phyloP scores from a whole-genome alignment of 1,284 basidiomycete genomes.

The Ceratobasidium theobromae region DNA sequence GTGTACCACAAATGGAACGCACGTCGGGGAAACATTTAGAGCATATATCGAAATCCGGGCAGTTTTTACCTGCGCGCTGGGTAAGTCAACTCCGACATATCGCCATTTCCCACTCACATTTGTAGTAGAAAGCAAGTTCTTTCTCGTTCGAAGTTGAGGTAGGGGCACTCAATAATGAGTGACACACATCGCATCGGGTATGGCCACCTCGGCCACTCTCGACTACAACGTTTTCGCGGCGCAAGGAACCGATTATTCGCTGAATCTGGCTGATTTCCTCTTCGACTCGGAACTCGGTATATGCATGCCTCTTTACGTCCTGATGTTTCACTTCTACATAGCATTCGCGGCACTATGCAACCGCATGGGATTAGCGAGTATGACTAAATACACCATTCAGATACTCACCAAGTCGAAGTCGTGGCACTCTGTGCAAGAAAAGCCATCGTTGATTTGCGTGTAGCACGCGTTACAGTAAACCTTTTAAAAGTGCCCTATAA shows the following conservation, averaged over 20 bases:
- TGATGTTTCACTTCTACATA: background rate
- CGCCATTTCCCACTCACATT: background rate
- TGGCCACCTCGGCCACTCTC: background rate
- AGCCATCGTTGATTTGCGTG: slow-evolving; percentile 4
- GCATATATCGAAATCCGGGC: slow-evolving; percentile 15
- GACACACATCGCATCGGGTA: background rate
- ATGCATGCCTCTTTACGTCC: slow-evolving; percentile 6
- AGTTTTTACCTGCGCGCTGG: background rate
- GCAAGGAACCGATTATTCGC: slow-evolving; percentile 10
- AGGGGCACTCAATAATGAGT: background rate
- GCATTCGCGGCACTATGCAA: slow-evolving; percentile 3
- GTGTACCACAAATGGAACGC: background rate
- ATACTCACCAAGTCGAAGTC: slow-evolving; percentile 14
- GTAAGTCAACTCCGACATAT: background rate
- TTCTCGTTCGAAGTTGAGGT: background rate
- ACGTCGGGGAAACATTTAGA: slow-evolving; percentile 18
- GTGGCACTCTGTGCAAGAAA: slow-evolving; percentile 16
- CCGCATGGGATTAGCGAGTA: background rate
- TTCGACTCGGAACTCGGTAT: slow-evolving; percentile 19
- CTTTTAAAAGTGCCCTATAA: background rate
- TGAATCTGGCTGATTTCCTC: slow-evolving; percentile 25
- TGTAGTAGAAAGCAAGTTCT: background rate
- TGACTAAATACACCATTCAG: too few species aligned
- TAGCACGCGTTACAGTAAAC: slow-evolving; percentile 5
- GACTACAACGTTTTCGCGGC: slow-evolving; percentile 3